These are phyloP conservation scores for Komagataella phaffii DNA, from an alignment of 805 yeast species.

Conservation along the genomic window DNA sequence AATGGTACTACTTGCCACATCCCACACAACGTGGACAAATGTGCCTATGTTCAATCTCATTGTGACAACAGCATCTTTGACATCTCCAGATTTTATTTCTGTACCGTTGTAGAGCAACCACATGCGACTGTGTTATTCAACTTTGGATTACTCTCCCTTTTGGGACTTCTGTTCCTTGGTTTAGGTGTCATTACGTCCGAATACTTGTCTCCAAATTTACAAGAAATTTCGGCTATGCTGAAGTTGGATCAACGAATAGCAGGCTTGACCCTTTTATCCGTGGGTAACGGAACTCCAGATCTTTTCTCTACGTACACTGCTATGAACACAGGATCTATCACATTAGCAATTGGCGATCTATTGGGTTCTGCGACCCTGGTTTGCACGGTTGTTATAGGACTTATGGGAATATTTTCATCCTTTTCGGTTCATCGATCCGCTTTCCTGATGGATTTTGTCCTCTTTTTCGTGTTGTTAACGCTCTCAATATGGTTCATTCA, in stretches of 20 bases:
- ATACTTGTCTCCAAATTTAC: slow-evolving; percentile 67
- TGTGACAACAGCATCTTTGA: slow-evolving; percentile 9
- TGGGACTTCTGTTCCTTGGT: slow-evolving; percentile 36
- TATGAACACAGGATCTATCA: slow-evolving; percentile 50
- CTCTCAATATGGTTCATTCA: slow-evolving; percentile 37
- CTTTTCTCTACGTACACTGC: slow-evolving; percentile 77
- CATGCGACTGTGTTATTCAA: slow-evolving; percentile 3
- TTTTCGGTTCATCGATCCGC: slow-evolving; percentile 35
- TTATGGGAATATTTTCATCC: slow-evolving; percentile 28
- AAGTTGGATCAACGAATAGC: slow-evolving; percentile 64
- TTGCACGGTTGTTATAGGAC: slow-evolving; percentile 35
- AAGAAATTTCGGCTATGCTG: slow-evolving; percentile 46
- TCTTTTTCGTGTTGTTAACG: slow-evolving; percentile 38
- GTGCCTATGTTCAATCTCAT: slow-evolving; percentile 9
- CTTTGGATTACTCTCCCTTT: slow-evolving; percentile 4
- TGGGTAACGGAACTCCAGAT: slow-evolving; percentile 92
- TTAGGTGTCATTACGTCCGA: slow-evolving; percentile 77
- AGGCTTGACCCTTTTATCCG: slow-evolving; percentile 77
- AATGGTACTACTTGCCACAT: background rate
- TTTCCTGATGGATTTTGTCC: slow-evolving; percentile 48
- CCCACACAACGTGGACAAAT: slow-evolving; percentile 4
- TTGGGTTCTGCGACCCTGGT: slow-evolving; percentile 42
- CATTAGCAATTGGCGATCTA: slow-evolving; percentile 38
- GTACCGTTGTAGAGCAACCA: slow-evolving; percentile 4
- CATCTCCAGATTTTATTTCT: slow-evolving; percentile 13